A percentile compares a stretch with the other conserved stretches of the same genome.
Evolutionary conservation across 805 yeast species (phyloP).

Genomic region (Alloascoidea hylecoeti): DNA sequence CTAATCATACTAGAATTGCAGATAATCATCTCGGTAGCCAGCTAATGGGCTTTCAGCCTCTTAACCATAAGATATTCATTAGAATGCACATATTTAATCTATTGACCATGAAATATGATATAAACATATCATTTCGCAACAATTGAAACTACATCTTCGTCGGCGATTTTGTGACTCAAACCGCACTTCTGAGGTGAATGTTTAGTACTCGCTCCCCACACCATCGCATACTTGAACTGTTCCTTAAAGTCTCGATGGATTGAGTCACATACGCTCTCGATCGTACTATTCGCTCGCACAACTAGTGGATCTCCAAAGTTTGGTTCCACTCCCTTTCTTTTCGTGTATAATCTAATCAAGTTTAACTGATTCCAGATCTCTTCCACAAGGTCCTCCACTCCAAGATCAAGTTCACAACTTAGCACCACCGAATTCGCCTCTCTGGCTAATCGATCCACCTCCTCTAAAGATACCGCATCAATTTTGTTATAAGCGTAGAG

Average conservation of each 20-base stretch:
- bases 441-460: slow-evolving; percentile 83
- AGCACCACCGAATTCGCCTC: slow-evolving; percentile 89
- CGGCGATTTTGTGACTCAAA: slow-evolving; percentile 64
- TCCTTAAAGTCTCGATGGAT: slow-evolving; percentile 88
- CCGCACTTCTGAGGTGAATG: slow-evolving; percentile 98
- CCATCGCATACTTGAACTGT: slow-evolving; percentile 86
- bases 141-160: slow-evolving; percentile 88
- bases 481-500: slow-evolving; percentile 89
- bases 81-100: too few relatives aligned
- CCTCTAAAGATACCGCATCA: slow-evolving; percentile 91
- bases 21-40: too few relatives aligned
- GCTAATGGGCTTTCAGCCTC: too few relatives aligned
- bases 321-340: slow-evolving; percentile 72
- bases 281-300: slow-evolving; percentile 63
- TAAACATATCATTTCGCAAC: slow-evolving; percentile 87
- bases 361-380: slow-evolving; percentile 87
- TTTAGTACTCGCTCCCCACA: slow-evolving; percentile 93
- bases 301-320: slow-evolving; percentile 85
- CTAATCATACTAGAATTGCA: too few relatives aligned
- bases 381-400: slow-evolving; percentile 77
- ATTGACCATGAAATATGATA: too few relatives aligned
- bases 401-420: slow-evolving; percentile 82
- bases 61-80: too few relatives aligned
- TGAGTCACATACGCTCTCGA: slow-evolving; percentile 81
- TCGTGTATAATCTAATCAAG: slow-evolving; percentile 72